Base-by-base conservation (phyloP, 1,284 basidiomycete species). In the Microbotryum intermedium region DNA sequence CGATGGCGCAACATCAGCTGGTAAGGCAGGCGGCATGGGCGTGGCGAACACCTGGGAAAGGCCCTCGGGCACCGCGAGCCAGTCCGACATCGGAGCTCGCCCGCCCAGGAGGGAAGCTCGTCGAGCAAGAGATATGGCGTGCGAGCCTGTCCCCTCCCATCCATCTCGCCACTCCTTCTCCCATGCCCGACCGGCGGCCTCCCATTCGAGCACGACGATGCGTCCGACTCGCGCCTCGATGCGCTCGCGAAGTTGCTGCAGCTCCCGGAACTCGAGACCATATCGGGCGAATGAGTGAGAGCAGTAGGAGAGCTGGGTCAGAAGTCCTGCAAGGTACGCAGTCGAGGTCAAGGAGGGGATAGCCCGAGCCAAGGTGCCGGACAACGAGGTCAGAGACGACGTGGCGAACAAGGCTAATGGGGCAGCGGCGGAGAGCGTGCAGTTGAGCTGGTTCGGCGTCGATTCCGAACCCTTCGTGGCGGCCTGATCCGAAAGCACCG, bases 261-360 rank as follows among this genome's bases (percentile, higher is more conserved):
- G 21, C 29, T 55, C 57, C 23, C 58, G 49, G 74, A 92, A 92
- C 70, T 91, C 88, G 61, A 93, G 80, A 1, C 91, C 91, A n/a
- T 90, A 82, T n/a, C 90, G 83, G 0, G 88, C 81, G 71, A 94
- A 93, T 0, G 91, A 90, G n/a, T 85, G 83, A 6, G 88, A 84
- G 72, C 90, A 94, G 75, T 95, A 95, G 1, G 88, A 87, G 50
- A 97, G 81, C 70, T 95, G 92, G 0, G 91, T 92, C 56, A 93
- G 82, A 51, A 95, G 80, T 9, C 90, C 86, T 1, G 86, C 84
- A 51, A 94, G 81, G 2, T 86, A 79, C 0, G 85, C 80, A 0
- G 87, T 80, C 55, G 84, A 81, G 75, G 72, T 71, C 50, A 81
- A 72, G 56, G 80, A 78, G 0, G 80, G 76, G 71, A 84, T 71